These are phyloP conservation scores for barley (Hordeum vulgare) DNA, from an alignment of 176 grass and related monocot genomes.

Conservation along the genomic window DNA sequence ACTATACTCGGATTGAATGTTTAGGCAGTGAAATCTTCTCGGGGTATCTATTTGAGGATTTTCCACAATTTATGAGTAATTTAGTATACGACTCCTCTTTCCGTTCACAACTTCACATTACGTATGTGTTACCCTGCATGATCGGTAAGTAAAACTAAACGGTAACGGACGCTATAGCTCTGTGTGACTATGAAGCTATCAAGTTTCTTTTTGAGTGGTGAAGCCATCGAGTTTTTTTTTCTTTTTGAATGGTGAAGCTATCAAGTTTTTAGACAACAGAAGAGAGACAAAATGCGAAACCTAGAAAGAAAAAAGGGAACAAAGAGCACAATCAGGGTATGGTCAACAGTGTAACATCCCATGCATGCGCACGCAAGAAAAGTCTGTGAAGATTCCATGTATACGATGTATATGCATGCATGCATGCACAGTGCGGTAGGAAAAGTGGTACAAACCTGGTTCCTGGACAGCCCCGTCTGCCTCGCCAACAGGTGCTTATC, in stretches of 20 bases:
- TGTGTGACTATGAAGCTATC: too few species aligned
- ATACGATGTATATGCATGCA: background rate
- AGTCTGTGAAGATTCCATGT: background rate
- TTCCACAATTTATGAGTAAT: background rate
- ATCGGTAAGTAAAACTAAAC: too few species aligned
- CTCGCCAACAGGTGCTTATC: constrained; percentile 99
- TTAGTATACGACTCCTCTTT: background rate
- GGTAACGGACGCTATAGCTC: too few species aligned
- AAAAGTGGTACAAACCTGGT: constrained; percentile 69
- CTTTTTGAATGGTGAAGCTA: too few species aligned
- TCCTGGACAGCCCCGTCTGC: constrained; percentile 96
- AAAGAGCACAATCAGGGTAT: constrained; percentile 2
- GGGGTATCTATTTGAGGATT: background rate
- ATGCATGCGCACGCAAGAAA: background rate
- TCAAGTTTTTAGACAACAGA: too few species aligned
- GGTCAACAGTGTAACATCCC: background rate
- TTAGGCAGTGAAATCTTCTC: background rate
- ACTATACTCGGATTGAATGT: background rate
- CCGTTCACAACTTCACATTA: background rate
- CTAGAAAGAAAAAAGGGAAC: background rate
- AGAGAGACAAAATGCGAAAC: too few species aligned
- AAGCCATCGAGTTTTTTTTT: too few species aligned
- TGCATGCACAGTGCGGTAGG: background rate
- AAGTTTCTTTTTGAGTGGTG: too few species aligned
- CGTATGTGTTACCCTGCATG: too few species aligned